Evolutionary conservation across 2,329 filamentous ascomycete genomes (phyloP).

Genomic region (Ophiognomonia clavigignenti-juglandacearum): DNA sequence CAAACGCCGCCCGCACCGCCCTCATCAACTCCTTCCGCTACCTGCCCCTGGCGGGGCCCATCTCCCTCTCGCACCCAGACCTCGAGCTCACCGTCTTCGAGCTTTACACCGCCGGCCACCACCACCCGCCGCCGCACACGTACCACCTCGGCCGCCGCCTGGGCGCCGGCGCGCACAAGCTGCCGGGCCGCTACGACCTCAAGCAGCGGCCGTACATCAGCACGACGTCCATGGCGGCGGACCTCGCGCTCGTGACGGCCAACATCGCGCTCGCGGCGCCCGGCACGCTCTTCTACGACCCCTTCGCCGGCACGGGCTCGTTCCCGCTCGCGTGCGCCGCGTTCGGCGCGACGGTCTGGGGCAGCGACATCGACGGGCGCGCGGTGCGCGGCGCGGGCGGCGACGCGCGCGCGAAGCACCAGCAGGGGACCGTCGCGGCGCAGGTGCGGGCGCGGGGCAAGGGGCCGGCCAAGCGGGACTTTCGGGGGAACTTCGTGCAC

Average conservation of each 20-base stretch:
- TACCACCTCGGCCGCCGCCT: slow-evolving; percentile 72
- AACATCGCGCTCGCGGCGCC: slow-evolving; percentile 81
- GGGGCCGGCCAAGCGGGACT: slow-evolving; percentile 62
- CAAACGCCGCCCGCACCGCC: slow-evolving; percentile 55
- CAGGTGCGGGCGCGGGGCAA: slow-evolving; percentile 46
- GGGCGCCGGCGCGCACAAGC: slow-evolving; percentile 60
- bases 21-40: slow-evolving; percentile 82
- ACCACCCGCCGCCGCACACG: slow-evolving; percentile 37
- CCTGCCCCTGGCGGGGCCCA: slow-evolving; percentile 71
- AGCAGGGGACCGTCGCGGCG: slow-evolving; percentile 16
- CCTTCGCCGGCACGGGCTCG: slow-evolving; percentile 91
- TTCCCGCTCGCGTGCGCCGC: slow-evolving; percentile 88
- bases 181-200: slow-evolving; percentile 72
- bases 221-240: slow-evolving; percentile 96
- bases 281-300: slow-evolving; percentile 86
- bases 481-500: slow-evolving; percentile 79
- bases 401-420: slow-evolving; percentile 38
- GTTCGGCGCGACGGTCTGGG: slow-evolving; percentile 78
- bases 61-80: slow-evolving; percentile 69
- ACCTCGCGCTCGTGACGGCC: slow-evolving; percentile 84
- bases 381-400: slow-evolving; percentile 66
- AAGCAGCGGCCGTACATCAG: slow-evolving; percentile 94
- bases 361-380: slow-evolving; percentile 90
- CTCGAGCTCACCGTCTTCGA: slow-evolving; percentile 78
- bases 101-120: slow-evolving; percentile 56